These are phyloP conservation scores for Cerioporus squamosus DNA, from an alignment of 1,284 basidiomycete species.

Conservation along the genomic window DNA sequence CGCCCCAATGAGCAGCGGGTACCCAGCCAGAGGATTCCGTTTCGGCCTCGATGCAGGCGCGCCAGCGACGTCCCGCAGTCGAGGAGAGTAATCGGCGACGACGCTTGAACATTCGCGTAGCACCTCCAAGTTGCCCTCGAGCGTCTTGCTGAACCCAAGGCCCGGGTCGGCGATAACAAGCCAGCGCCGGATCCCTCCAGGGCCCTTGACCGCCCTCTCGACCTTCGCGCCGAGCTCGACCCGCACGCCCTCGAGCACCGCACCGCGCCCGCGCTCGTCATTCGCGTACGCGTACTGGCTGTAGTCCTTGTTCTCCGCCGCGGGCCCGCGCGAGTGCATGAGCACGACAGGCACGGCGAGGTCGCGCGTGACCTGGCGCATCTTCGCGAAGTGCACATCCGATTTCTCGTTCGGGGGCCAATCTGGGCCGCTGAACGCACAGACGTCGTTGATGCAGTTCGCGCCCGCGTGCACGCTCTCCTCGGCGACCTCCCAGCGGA, in stretches of 20 bases:
- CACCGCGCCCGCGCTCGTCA: constrained; percentile 33
- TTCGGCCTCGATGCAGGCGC: not conserved
- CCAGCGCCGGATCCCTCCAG: constrained; percentile 86
- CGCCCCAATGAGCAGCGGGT: constrained; percentile 78
- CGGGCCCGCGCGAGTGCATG: constrained; percentile 94
- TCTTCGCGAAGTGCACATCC: constrained; percentile 48
- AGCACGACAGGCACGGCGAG: constrained; percentile 77
- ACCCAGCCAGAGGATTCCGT: constrained; percentile 63
- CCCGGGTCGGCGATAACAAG: constrained; percentile 93
- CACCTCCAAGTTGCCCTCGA: constrained; percentile 77
- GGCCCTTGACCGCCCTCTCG: constrained; percentile 67
- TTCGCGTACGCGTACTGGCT: constrained; percentile 46
- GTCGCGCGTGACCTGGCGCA: constrained; percentile 71
- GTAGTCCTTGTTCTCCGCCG: constrained; percentile 75
- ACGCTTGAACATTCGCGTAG: constrained; percentile 59
- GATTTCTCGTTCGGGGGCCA: constrained; percentile 47
- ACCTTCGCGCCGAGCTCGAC: constrained; percentile 79
- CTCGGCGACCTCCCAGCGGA: constrained; percentile 83
- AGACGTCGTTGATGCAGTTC: constrained; percentile 95
- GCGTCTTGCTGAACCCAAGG: constrained; percentile 92
- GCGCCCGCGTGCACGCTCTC: constrained; percentile 85
- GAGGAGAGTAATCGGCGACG: constrained; percentile 43
- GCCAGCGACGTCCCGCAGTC: constrained; percentile 16
- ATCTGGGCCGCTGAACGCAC: constrained; percentile 74
- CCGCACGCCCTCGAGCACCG: constrained; percentile 74